phyloP scores from a whole-genome alignment of 768 basidiomycete genomes.

The Podaxis sp. region DNA sequence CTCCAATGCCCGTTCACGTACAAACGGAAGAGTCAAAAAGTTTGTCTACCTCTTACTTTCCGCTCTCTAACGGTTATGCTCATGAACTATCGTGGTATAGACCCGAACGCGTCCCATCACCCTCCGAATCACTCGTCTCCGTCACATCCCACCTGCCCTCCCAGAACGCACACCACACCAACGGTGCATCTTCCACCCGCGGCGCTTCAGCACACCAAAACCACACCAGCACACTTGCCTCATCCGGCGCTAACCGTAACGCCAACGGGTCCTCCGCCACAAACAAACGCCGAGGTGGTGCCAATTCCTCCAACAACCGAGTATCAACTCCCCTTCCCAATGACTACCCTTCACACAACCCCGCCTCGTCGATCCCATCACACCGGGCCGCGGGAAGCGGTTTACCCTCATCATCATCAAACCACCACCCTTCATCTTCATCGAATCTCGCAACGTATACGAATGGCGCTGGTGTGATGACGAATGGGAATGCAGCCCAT shows the following conservation, averaged over 20 bases:
- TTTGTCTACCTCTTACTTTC: conserved; percentile 31
- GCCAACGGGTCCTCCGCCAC: conserved; percentile 22
- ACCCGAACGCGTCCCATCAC: conserved; percentile 64
- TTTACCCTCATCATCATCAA: conserved; percentile 18
- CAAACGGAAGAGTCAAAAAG: conserved; percentile 61
- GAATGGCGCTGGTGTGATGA: conserved; percentile 22
- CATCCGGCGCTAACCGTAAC: background rate
- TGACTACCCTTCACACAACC: conserved; percentile 32
- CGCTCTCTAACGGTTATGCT: conserved; percentile 6
- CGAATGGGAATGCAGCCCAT: conserved; percentile 25
- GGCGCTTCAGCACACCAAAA: conserved; percentile 21
- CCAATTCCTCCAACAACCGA: conserved; percentile 38
- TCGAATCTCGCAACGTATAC: conserved; percentile 5
- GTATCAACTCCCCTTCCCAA: conserved; percentile 38
- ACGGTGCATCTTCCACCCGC: conserved; percentile 24
- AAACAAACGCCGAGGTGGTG: conserved; percentile 45
- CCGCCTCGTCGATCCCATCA: conserved; percentile 28
- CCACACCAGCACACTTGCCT: background rate
- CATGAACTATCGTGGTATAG: conserved; percentile 31
- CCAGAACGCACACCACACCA: conserved; percentile 31
- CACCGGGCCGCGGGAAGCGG: conserved; percentile 27
- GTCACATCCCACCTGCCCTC: conserved; percentile 63
- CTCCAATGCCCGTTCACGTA: conserved; percentile 45
- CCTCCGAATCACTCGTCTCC: conserved; percentile 73
- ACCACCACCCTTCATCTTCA: conserved; percentile 27